A percentile compares a stretch with the other conserved stretches of the same genome.
phyloP scores from a whole-genome alignment of 2,329 filamentous ascomycete genomes.

The Penicillium freii region DNA sequence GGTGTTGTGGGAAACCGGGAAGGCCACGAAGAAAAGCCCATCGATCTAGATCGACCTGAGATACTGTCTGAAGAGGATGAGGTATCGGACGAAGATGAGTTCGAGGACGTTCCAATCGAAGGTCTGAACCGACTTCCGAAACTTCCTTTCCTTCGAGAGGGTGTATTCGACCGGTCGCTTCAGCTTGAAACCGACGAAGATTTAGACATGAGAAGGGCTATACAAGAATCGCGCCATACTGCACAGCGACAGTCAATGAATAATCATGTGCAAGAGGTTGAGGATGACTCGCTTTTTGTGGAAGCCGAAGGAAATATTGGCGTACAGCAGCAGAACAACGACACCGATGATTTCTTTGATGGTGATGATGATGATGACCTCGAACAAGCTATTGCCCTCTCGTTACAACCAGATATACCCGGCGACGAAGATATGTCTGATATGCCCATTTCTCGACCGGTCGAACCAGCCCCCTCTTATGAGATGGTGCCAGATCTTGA shows the following conservation, averaged over 20 bases:
- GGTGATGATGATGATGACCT: constrained; percentile 74
- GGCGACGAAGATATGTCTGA: constrained; percentile 43
- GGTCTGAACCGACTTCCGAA: constrained; percentile 82
- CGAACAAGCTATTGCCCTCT: constrained; percentile 78
- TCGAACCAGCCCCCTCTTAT: constrained; percentile 39
- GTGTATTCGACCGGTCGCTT: constrained; percentile 39
- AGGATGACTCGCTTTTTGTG: constrained; percentile 58
- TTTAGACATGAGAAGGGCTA: constrained; percentile 46
- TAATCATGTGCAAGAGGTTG: constrained; percentile 24
- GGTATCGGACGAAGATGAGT: constrained; percentile 68
- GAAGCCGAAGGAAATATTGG: constrained; percentile 45
- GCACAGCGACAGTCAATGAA: background rate
- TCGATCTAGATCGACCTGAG: constrained; percentile 71
- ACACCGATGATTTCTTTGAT: constrained; percentile 59
- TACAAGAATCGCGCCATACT: constrained; percentile 45
- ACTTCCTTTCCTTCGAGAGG: constrained; percentile 41
- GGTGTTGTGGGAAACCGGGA: constrained; percentile 87
- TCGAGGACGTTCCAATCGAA: constrained; percentile 90
- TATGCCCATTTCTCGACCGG: constrained; percentile 43
- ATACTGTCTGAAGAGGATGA: constrained; percentile 58
- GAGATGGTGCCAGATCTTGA: constrained; percentile 33
- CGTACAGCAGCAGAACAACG: constrained; percentile 11
- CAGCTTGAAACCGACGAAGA: constrained; percentile 32
- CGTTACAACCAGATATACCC: constrained; percentile 56
- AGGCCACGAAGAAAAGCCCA: constrained; percentile 79